These are phyloP conservation scores for Boletus pseudopeckii DNA, from an alignment of 768 basidiomycete species.

Conservation along the genomic window DNA sequence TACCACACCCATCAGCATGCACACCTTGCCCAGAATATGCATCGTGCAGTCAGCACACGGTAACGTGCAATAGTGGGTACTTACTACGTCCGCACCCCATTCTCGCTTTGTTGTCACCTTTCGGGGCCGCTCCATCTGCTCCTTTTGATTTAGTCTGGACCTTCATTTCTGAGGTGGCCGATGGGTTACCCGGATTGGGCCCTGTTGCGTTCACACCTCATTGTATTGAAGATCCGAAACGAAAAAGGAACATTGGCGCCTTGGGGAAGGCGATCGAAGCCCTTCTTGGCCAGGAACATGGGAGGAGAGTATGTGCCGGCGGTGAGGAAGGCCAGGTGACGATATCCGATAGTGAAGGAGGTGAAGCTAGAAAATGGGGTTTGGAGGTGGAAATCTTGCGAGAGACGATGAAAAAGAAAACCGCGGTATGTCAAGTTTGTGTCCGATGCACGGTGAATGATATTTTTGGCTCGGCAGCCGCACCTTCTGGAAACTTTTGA, in stretches of 20 bases:
- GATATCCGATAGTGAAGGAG: slow-evolving; percentile 47
- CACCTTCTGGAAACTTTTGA: slow-evolving; percentile 58
- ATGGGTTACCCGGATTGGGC: slow-evolving; percentile 77
- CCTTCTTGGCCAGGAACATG: slow-evolving; percentile 58
- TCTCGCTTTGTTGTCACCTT: slow-evolving; percentile 43
- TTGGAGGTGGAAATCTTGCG: slow-evolving; percentile 56
- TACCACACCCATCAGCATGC: slow-evolving; percentile 60
- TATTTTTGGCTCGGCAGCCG: slow-evolving; percentile 39
- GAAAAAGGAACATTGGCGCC: slow-evolving; percentile 69
- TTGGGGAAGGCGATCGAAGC: slow-evolving; percentile 72
- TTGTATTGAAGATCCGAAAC: slow-evolving; percentile 73
- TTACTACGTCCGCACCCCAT: slow-evolving; percentile 61
- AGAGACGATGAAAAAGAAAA: slow-evolving; percentile 54
- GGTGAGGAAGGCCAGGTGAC: slow-evolving; percentile 30
- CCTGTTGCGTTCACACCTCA: slow-evolving; percentile 72
- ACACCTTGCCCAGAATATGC: slow-evolving; percentile 73
- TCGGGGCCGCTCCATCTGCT: slow-evolving; percentile 36
- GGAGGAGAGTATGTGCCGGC: slow-evolving; percentile 62
- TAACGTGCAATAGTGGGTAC: slow-evolving; percentile 68
- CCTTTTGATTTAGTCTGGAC: slow-evolving; percentile 45
- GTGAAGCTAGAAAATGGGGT: slow-evolving; percentile 79
- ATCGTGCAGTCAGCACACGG: slow-evolving; percentile 50
- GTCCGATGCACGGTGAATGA: slow-evolving; percentile 14
- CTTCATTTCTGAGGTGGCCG: slow-evolving; percentile 42
- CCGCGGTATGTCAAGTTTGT: slow-evolving; percentile 41